A percentile compares a stretch with the other conserved stretches of the same genome.
Evolutionary conservation across 805 yeast genomes (phyloP).

Genomic region (Candida namnaoensis): DNA sequence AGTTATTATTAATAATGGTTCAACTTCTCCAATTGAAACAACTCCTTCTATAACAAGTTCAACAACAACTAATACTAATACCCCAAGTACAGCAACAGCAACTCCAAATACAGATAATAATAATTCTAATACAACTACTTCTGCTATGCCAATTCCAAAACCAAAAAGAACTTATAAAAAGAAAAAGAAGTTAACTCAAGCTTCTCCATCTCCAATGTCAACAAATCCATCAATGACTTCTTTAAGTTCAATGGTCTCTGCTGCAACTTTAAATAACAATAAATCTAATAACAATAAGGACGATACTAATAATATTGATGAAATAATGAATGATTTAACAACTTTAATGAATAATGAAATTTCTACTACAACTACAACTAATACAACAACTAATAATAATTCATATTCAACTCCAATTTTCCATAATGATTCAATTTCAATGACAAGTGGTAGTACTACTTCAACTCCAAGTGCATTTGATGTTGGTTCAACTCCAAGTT

Average conservation of each 20-base stretch:
- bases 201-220: neutral
- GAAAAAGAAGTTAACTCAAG: neutral
- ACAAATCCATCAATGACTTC: neutral
- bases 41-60: too few relatives aligned
- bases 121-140: neutral
- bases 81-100: neutral
- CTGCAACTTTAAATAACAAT: too few relatives aligned
- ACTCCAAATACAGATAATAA: too few relatives aligned
- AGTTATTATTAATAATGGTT: too few relatives aligned
- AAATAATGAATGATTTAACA: neutral
- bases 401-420: neutral
- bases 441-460: neutral
- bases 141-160: neutral
- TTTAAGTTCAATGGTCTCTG: neutral
- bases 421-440: neutral
- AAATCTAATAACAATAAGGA: too few relatives aligned
- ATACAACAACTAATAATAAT: neutral
- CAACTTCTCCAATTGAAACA: neutral
- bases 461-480: neutral
- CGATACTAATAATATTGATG: neutral
- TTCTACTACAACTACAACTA: neutral
- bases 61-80: neutral
- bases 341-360: neutral
- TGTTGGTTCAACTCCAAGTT: neutral
- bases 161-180: neutral